These are phyloP conservation scores for Neurospora sp. DNA, from an alignment of 495 filamentous ascomycete genomes.

Conservation along the genomic window DNA sequence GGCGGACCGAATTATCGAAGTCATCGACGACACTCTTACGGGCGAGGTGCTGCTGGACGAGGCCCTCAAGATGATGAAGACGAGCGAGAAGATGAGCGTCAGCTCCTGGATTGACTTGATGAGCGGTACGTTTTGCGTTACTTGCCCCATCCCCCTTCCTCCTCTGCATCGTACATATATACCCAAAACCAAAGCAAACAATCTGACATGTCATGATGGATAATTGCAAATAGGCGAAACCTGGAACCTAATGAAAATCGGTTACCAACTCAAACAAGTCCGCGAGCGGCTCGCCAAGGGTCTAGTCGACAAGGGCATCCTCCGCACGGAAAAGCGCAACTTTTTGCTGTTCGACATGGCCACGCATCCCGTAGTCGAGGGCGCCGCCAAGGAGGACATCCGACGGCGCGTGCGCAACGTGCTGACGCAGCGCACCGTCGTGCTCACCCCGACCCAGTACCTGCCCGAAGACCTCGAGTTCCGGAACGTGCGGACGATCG, in stretches of 20 bases:
- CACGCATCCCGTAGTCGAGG: slow-evolving; percentile 95
- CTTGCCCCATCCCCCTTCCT: neutral
- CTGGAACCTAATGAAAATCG: slow-evolving; percentile 99
- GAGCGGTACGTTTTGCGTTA: slow-evolving; percentile 58
- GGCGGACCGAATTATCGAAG: slow-evolving; percentile 87
- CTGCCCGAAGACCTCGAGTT: slow-evolving; percentile 91
- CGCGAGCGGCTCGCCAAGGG: slow-evolving; percentile 95
- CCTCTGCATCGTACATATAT: neutral
- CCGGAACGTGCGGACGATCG: slow-evolving; percentile 78
- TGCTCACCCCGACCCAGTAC: slow-evolving; percentile 71
- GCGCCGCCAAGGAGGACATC: slow-evolving; percentile 95
- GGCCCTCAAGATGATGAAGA: slow-evolving; percentile 99
- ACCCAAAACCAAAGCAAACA: neutral
- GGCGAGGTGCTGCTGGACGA: slow-evolving; percentile 97
- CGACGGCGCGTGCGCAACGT: slow-evolving; percentile 84
- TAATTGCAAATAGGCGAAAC: slow-evolving; percentile 63
- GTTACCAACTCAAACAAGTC: slow-evolving; percentile 98
- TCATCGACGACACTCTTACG: slow-evolving; percentile 92
- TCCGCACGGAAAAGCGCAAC: slow-evolving; percentile 97
- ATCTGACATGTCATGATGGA: neutral
- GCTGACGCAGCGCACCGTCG: slow-evolving; percentile 86
- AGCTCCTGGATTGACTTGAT: slow-evolving; percentile 97
- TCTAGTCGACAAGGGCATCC: slow-evolving; percentile 97
- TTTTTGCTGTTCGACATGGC: slow-evolving; percentile 99
- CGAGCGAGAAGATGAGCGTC: slow-evolving; percentile 98